These are phyloP conservation scores for Citrus trifoliata DNA, from an alignment of 345 rosid genomes.

Conservation along the genomic window DNA sequence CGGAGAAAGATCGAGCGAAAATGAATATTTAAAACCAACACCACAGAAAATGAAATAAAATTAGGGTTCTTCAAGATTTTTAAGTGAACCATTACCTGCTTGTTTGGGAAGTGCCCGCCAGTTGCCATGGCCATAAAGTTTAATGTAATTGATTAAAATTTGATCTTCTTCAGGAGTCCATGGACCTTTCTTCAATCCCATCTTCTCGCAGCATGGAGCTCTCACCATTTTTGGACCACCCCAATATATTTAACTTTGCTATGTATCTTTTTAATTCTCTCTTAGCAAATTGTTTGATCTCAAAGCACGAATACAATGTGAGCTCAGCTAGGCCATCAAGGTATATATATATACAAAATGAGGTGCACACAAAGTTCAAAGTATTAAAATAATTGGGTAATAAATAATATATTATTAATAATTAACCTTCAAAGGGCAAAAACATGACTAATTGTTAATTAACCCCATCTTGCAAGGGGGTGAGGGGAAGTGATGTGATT, in stretches of 20 bases:
- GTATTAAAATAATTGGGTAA: not conserved
- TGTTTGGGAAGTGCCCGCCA: conserved; percentile 83
- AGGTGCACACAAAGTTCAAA: not conserved
- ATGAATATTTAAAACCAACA: too few relatives aligned
- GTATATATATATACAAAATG: not conserved
- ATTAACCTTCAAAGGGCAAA: not conserved
- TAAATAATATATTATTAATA: not conserved
- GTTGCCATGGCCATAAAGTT: conserved; percentile 56
- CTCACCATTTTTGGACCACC: conserved; percentile 42
- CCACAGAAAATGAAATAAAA: not conserved
- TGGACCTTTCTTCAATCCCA: conserved; percentile 78
- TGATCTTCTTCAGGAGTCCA: conserved; percentile 74
- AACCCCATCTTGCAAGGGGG: not conserved
- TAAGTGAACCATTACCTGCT: conserved; percentile 37
- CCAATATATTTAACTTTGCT: too few relatives aligned
- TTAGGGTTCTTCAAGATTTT: not conserved
- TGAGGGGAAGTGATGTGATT: not conserved
- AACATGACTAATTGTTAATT: not conserved
- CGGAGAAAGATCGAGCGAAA: not conserved
- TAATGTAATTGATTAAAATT: conserved; percentile 47
- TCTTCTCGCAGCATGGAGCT: conserved; percentile 82
- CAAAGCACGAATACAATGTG: not conserved
- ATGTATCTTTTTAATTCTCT: too few relatives aligned
- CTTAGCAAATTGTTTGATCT: not conserved
- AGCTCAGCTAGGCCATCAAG: not conserved